Evolutionary conservation across 2,329 filamentous ascomycete species (phyloP).

Genomic region (Lecanicillium sp.): DNA sequence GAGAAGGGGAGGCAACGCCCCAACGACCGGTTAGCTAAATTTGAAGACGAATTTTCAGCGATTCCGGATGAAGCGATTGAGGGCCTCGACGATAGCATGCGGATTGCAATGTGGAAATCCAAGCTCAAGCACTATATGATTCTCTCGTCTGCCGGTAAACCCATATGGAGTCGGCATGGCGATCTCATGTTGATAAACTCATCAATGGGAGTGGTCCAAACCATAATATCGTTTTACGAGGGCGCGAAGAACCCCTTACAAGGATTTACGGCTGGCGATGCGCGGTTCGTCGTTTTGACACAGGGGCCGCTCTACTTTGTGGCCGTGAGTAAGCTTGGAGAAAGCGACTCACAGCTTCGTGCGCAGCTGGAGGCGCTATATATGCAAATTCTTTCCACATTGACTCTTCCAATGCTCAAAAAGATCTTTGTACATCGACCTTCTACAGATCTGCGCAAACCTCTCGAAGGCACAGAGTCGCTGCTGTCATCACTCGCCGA

Average conservation of each 20-base stretch:
- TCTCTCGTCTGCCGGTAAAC: conserved; percentile 90
- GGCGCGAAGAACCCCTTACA: conserved; percentile 67
- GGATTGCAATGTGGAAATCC: conserved; percentile 72
- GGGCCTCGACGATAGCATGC: conserved; percentile 41
- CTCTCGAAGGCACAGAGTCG: conserved; percentile 83
- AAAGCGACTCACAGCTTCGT: conserved; percentile 82
- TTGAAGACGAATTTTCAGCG: conserved; percentile 70
- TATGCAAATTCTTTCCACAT: conserved; percentile 94
- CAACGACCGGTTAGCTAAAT: conserved; percentile 53
- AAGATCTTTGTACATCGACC: conserved; percentile 84
- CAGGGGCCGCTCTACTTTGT: conserved; percentile 88
- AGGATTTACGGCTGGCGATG: conserved; percentile 78
- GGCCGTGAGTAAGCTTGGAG: conserved; percentile 83
- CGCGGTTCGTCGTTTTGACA: conserved; percentile 77
- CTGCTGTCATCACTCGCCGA: conserved; percentile 88
- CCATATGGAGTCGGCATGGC: conserved; percentile 92
- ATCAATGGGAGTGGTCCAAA: conserved; percentile 92
- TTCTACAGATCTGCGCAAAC: conserved; percentile 86
- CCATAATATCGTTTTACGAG: conserved; percentile 95
- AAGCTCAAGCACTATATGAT: conserved; percentile 98
- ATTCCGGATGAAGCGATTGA: conserved; percentile 48
- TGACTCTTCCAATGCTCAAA: conserved; percentile 79
- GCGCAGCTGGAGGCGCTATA: conserved; percentile 88
- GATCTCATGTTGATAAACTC: conserved; percentile 83
- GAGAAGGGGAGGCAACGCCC: conserved; percentile 38